Evolutionary conservation across 2,329 filamentous ascomycete species (phyloP).

Genomic region (Paecilomyces dactylethromorphus): DNA sequence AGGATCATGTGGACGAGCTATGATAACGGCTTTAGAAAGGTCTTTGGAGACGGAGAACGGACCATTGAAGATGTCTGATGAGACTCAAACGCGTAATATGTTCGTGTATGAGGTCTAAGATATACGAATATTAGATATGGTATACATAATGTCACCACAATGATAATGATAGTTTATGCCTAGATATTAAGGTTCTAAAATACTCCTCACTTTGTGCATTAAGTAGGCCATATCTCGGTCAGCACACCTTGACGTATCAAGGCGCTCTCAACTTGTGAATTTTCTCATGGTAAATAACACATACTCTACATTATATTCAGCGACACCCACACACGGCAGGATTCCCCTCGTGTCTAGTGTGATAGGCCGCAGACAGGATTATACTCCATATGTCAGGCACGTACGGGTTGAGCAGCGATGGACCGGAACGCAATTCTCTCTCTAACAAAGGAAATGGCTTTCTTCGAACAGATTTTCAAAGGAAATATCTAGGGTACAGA

Average conservation of each 20-base stretch:
- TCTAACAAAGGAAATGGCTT: slow-evolving; percentile 9
- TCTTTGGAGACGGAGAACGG: slow-evolving; percentile 84
- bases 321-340: not conserved
- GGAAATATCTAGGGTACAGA: slow-evolving; percentile 37
- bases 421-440: not conserved
- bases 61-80: slow-evolving; percentile 32
- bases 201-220: not conserved
- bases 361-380: not conserved
- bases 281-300: not conserved
- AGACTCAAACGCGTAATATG: not conserved
- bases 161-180: not conserved
- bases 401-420: not conserved
- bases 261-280: too few relatives aligned
- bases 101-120: not conserved
- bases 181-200: too few relatives aligned
- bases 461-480: slow-evolving; percentile 33
- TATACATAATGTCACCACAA: not conserved
- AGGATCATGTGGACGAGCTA: slow-evolving; percentile 58
- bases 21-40: slow-evolving; percentile 54
- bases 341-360: not conserved
- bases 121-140: not conserved
- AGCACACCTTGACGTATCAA: not conserved
- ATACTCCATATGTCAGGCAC: not conserved
- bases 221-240: not conserved
- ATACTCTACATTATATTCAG: not conserved